A percentile compares a stretch with the other conserved stretches of the same genome.
These are phyloP conservation scores for Neoarthrinium moseri DNA, from an alignment of 2,329 filamentous ascomycete genomes.

Conservation along the genomic window DNA sequence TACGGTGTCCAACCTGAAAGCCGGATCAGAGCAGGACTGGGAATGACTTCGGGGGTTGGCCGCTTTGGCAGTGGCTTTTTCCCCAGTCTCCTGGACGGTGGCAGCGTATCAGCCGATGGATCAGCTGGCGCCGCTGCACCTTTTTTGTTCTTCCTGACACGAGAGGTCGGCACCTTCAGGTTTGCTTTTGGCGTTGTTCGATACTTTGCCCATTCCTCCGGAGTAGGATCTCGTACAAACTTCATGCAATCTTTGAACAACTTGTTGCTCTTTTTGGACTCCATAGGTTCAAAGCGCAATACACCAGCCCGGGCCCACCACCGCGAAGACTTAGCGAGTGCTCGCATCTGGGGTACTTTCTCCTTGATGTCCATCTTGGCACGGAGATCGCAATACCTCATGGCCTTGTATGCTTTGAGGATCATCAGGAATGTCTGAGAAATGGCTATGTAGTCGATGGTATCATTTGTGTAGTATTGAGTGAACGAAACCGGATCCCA, in stretches of 20 bases:
- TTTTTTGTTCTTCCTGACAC: conserved; percentile 25
- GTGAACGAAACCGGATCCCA: conserved; percentile 57
- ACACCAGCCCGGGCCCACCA: conserved; percentile 56
- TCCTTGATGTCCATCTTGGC: conserved; percentile 55
- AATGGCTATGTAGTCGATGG: conserved; percentile 57
- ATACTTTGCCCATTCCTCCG: conserved; percentile 56
- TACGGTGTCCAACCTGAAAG: conserved; percentile 28
- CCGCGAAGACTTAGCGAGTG: conserved; percentile 56
- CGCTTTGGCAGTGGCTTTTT: conserved; percentile 2
- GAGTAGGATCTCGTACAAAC: conserved; percentile 53
- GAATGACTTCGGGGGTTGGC: not conserved
- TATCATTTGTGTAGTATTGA: conserved; percentile 53
- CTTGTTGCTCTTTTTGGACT: conserved; percentile 44
- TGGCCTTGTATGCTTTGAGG: conserved; percentile 56
- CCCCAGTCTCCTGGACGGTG: conserved; percentile 10
- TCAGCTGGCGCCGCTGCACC: conserved; percentile 20
- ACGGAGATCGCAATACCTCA: conserved; percentile 58
- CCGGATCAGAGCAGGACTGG: conserved; percentile 15
- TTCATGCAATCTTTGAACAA: conserved; percentile 63
- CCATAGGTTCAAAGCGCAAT: conserved; percentile 56
- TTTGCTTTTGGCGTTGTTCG: conserved; percentile 46
- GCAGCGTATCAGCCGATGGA: conserved; percentile 15
- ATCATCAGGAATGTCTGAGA: conserved; percentile 57
- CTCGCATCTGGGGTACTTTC: conserved; percentile 60
- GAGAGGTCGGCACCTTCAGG: conserved; percentile 26